phyloP scores from a whole-genome alignment of 83 land plant species.

The Picea abies region DNA sequence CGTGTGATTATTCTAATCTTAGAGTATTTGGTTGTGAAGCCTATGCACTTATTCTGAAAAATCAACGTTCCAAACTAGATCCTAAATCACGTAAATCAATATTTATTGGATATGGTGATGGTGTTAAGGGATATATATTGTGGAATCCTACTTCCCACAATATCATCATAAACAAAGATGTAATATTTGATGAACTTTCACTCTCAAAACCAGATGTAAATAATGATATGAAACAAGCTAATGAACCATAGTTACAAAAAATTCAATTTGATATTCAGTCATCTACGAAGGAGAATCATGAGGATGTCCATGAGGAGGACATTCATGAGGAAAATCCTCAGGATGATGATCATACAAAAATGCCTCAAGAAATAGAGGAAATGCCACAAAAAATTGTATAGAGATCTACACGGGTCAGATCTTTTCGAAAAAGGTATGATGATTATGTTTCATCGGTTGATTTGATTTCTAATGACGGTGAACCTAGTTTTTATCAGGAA shows the following conservation, averaged over 20 bases:
- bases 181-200: background rate
- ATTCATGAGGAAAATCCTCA: background rate
- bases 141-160: background rate
- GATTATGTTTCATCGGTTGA: background rate
- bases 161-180: background rate
- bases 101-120: background rate
- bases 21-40: slow-evolving; percentile 18
- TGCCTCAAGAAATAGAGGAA: background rate
- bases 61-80: background rate
- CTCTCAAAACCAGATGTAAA: background rate
- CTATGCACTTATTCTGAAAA: background rate
- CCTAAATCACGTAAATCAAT: background rate
- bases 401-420: background rate
- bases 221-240: too few relatives aligned
- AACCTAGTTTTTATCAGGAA: background rate
- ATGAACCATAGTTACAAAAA: background rate
- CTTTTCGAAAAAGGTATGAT: background rate
- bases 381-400: background rate
- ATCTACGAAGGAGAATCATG: background rate
- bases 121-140: background rate
- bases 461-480: background rate
- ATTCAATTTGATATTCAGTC: background rate
- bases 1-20: background rate
- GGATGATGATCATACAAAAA: background rate
- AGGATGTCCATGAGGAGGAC: background rate